phyloP scores from a whole-genome alignment of 768 basidiomycete genomes.

The Boletus pseudopeckii region DNA sequence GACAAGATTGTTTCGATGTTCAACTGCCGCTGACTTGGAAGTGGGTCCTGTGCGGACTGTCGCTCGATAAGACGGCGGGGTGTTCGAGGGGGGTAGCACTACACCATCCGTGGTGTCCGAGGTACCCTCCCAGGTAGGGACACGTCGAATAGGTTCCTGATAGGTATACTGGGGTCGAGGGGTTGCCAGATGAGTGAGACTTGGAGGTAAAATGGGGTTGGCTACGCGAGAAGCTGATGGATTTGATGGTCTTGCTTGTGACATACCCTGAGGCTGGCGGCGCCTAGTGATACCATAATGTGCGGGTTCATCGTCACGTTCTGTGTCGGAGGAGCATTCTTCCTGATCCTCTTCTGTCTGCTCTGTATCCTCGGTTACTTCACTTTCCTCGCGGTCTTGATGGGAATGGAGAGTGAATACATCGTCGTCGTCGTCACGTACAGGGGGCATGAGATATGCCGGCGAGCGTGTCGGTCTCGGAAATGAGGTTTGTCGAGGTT shows the following conservation, averaged over 20 bases:
- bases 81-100: conserved; percentile 36
- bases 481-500: conserved; percentile 13
- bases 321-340: conserved; percentile 16
- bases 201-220: conserved; percentile 27
- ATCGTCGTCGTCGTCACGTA: conserved; percentile 38
- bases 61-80: conserved; percentile 50
- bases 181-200: conserved; percentile 27
- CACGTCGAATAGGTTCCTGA: conserved; percentile 9
- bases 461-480: conserved; percentile 23
- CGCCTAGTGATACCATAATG: conserved; percentile 1
- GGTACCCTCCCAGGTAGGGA: conserved; percentile 35
- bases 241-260: conserved; percentile 11
- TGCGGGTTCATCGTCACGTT: conserved; percentile 19
- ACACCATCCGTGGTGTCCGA: conserved; percentile 37
- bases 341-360: conserved; percentile 12
- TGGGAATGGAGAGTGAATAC: conserved; percentile 44
- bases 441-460: conserved; percentile 23
- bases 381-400: conserved; percentile 34
- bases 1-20: conserved; percentile 9
- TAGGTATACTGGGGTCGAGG: conserved; percentile 26
- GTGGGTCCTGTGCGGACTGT: conserved; percentile 32
- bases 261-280: conserved; percentile 7
- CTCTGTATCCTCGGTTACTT: conserved; percentile 17
- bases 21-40: conserved; percentile 10
- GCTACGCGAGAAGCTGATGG: conserved; percentile 10